A percentile compares a stretch with the other conserved stretches of the same genome.
Evolutionary conservation across 2,329 filamentous ascomycete genomes (phyloP).

Genomic region (Alternaria conjuncta): DNA sequence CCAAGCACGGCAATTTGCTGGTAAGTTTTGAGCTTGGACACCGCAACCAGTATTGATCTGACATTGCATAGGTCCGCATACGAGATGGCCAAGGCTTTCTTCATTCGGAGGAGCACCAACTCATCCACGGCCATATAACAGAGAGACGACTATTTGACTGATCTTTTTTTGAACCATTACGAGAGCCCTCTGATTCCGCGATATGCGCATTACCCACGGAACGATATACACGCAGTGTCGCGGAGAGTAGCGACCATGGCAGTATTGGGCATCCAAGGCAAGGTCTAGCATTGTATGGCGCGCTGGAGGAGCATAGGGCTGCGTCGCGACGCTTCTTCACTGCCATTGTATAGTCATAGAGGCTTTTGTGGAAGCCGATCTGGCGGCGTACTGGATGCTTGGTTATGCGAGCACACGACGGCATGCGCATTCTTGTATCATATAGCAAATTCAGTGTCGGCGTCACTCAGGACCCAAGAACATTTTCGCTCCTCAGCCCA

Average conservation of each 20-base stretch:
- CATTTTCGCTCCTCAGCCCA: background rate
- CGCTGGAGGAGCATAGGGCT: conserved; percentile 21
- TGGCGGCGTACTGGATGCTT: conserved; percentile 34
- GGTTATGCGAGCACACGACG: conserved; percentile 34
- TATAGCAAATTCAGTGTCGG: conserved; percentile 30
- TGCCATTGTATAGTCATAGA: conserved; percentile 39
- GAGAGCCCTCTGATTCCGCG: conserved; percentile 8
- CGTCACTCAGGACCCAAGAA: conserved; percentile 1
- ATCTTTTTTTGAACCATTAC: conserved; percentile 4
- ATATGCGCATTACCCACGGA: conserved; percentile 14
- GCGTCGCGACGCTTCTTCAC: conserved; percentile 20
- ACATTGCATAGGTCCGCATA: conserved; percentile 63
- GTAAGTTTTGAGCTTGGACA: conserved; percentile 57
- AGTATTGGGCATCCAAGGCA: conserved; percentile 28
- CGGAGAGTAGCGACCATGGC: conserved; percentile 16
- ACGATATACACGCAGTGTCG: conserved; percentile 21
- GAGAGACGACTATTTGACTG: background rate
- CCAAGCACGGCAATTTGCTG: conserved; percentile 99
- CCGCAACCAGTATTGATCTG: conserved; percentile 3
- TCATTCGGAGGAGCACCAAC: conserved; percentile 56
- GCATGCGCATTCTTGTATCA: conserved; percentile 39
- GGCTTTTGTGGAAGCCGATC: conserved; percentile 33
- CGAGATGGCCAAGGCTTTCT: conserved; percentile 73
- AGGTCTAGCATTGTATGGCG: conserved; percentile 20
- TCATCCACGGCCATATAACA: conserved; percentile 35